Evolutionary conservation across 139 green algal species (phyloP).

Genomic region (Trebouxia sp.): DNA sequence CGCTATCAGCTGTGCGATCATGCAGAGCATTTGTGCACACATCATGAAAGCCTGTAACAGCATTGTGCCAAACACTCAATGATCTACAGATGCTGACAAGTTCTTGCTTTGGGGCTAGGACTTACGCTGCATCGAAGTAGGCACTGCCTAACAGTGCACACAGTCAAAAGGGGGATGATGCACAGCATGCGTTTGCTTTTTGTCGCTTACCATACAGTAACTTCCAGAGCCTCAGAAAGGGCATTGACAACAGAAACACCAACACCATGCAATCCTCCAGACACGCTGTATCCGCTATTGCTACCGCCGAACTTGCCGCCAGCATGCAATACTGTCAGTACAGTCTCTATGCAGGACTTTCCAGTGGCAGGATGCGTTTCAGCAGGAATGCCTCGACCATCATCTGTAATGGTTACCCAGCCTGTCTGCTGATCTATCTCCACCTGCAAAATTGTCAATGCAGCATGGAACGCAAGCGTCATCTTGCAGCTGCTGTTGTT

Average conservation of each 20-base stretch:
- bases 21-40: neutral
- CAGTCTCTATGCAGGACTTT: constrained; percentile 81
- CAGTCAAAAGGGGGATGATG: too few species aligned
- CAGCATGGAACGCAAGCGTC: too few species aligned
- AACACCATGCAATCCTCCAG: constrained; percentile 96
- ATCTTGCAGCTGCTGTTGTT: too few species aligned
- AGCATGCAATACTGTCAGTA: constrained; percentile 95
- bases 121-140: neutral
- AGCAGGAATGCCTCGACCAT: constrained; percentile 95
- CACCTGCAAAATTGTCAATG: constrained; percentile 41
- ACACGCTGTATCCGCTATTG: constrained; percentile 79
- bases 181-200: neutral
- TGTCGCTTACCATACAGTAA: constrained; percentile 62
- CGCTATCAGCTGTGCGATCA: neutral
- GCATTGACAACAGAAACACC: constrained; percentile 97
- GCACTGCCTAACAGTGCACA: too few species aligned
- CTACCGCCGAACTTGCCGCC: constrained; percentile 97
- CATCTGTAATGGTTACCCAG: constrained; percentile 80
- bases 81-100: too few species aligned
- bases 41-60: too few species aligned
- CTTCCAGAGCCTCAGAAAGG: constrained; percentile 79
- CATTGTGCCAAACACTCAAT: too few species aligned
- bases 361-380: constrained; percentile 86
- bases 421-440: constrained; percentile 66
- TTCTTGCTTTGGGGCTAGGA: too few species aligned